Base-by-base conservation (phyloP, 495 filamentous ascomycete species). In the Venustampulla echinocandica region DNA sequence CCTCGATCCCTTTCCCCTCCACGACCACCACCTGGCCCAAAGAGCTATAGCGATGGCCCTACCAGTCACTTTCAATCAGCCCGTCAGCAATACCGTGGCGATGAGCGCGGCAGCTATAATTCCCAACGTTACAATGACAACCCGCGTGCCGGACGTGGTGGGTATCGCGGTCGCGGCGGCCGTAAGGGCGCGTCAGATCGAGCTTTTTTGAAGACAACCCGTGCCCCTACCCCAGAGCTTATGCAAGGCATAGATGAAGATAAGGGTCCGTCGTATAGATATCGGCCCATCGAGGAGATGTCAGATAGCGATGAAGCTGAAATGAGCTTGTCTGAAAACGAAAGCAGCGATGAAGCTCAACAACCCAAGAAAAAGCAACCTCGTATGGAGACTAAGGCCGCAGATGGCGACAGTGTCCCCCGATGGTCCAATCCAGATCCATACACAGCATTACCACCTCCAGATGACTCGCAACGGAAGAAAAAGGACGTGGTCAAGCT, bases 361-460 rank as follows among this genome's bases (percentile, higher is more conserved):
- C 49, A 64, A 10, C 56, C 60, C 10, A 53, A 34, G 14, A 62
- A 57, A 52, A 63, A 63, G 42, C 50, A 54, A 15, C 41, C 47
- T 5, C 32, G 54, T 5, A 53, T 52, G 6, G 49, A 42, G 2
- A 41, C 20, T 13, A 54, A 59, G 33, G 52, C 63, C 7, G 46
- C 62, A 9, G 64, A 71, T 20, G 70, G 69, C 35, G 54, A 70
- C 50, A 63, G 57, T 50, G 46, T 62, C 2, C 87, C 87, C 0
- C 84, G 81, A 61, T 96, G 89, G 89, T 94, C 87, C 1, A 96
- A 96, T 55, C 87, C 89, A 3, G 89, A 96, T 63, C 87, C 87
- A 0, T 96, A 95, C 64, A 92, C 85, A 2, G 81, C 71, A 2
- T 66, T 92, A 6, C 89, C 89, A 4, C 85, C 86, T 5, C 72